A percentile compares a stretch with the other conserved stretches of the same genome.
These are phyloP conservation scores for Stereocaulon alpinum DNA, from an alignment of 495 filamentous ascomycete genomes.

Conservation along the genomic window DNA sequence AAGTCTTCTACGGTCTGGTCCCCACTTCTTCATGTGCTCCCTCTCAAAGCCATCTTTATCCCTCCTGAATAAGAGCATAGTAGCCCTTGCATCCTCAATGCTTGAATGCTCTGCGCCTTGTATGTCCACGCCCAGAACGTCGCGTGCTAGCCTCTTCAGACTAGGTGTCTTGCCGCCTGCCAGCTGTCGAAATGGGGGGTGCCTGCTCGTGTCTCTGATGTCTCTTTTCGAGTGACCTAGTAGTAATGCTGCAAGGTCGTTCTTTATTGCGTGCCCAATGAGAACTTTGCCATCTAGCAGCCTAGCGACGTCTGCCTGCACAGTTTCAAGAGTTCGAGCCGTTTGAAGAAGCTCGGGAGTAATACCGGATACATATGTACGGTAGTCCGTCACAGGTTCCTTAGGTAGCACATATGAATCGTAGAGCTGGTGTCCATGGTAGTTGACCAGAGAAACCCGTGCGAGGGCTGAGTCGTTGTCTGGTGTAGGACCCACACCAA, in stretches of 20 bases:
- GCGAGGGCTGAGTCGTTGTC: conserved; percentile 64
- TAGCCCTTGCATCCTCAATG: conserved; percentile 81
- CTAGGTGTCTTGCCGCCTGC: conserved; percentile 69
- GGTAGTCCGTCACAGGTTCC: conserved; percentile 74
- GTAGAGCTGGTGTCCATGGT: conserved; percentile 79
- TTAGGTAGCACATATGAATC: conserved; percentile 79
- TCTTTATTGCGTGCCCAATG: conserved; percentile 80
- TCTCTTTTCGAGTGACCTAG: conserved; percentile 65
- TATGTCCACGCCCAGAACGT: conserved; percentile 74
- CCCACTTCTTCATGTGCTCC: conserved; percentile 58
- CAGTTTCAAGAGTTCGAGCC: conserved; percentile 61
- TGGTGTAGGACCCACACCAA: conserved; percentile 65
- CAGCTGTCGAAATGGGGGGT: conserved; percentile 60
- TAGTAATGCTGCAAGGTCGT: conserved; percentile 70
- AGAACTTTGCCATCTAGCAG: conserved; percentile 65
- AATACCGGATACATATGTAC: conserved; percentile 76
- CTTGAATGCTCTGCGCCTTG: conserved; percentile 64
- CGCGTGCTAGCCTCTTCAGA: conserved; percentile 61
- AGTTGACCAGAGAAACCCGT: conserved; percentile 80
- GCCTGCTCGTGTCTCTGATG: conserved; percentile 76
- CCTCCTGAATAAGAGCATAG: conserved; percentile 75
- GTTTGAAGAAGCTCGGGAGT: conserved; percentile 54
- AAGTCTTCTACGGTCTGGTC: conserved; percentile 34
- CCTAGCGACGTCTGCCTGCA: conserved; percentile 60
- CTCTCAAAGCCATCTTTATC: conserved; percentile 76